A percentile compares a stretch with the other conserved stretches of the same genome.
Conservation (phyloP, 805 yeast genomes). For the Saccharomycopsis sp. region DNA sequence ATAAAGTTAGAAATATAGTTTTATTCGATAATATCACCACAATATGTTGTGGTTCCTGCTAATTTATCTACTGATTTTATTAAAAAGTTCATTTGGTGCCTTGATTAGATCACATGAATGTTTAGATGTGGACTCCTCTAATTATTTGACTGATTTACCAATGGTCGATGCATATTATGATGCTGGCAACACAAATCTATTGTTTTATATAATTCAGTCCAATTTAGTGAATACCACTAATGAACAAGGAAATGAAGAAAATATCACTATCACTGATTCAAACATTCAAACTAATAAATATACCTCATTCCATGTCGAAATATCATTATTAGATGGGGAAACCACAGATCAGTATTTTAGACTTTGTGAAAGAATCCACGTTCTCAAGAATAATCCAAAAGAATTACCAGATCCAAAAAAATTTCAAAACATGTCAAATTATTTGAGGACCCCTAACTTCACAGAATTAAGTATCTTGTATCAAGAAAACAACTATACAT, state of each 20-base stretch:
- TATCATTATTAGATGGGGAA: slow-evolving; percentile 34
- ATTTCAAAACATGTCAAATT: too few species aligned
- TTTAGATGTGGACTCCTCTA: slow-evolving; percentile 1
- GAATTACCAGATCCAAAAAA: too few species aligned
- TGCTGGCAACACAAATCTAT: slow-evolving; percentile 5
- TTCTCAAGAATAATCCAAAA: too few species aligned
- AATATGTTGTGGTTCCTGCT: too few species aligned
- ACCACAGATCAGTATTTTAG: slow-evolving; percentile 31
- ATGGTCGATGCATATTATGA: slow-evolving; percentile 14
- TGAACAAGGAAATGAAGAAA: neutral
- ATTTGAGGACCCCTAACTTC: neutral
- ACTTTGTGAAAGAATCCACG: slow-evolving; percentile 28
- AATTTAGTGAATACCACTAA: neutral
- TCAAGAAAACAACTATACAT: neutral
- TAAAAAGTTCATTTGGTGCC: neutral
- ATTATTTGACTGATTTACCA: slow-evolving; percentile 7
- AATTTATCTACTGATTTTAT: too few species aligned
- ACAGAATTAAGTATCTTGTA: neutral
- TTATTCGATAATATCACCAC: too few species aligned
- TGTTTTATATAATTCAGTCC: slow-evolving; percentile 3
- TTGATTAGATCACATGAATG: slow-evolving; percentile 3
- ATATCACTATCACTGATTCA: slow-evolving; percentile 30
- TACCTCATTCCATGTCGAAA: slow-evolving; percentile 37
- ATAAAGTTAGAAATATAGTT: too few species aligned
- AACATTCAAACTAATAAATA: slow-evolving; percentile 34